A percentile compares a stretch with the other conserved stretches of the same genome.
These are phyloP conservation scores for Adansonia rubrostipa DNA, from an alignment of 441 rosid genomes.

Conservation along the genomic window DNA sequence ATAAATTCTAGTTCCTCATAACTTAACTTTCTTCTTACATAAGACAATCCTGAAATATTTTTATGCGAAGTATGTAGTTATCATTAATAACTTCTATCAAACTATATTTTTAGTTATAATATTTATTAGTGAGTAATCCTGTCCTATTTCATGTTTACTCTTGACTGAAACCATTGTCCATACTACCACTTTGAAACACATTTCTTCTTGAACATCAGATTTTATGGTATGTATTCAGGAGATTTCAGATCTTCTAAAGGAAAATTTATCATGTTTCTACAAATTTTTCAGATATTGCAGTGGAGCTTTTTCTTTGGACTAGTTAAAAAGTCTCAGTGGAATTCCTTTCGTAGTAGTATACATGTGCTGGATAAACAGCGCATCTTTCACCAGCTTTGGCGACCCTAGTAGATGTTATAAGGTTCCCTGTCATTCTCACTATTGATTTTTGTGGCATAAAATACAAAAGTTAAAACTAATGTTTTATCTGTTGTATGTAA, in stretches of 20 bases:
- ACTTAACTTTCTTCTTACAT: conserved; percentile 10
- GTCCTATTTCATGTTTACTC: neutral
- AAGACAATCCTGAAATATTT: conserved; percentile 10
- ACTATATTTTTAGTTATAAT: neutral
- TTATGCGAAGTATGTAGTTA: neutral
- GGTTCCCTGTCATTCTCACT: neutral
- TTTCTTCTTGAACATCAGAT: neutral
- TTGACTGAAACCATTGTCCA: conserved; percentile 1
- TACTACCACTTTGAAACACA: neutral
- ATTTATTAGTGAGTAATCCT: neutral
- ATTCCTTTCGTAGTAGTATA: neutral
- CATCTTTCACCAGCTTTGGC: neutral
- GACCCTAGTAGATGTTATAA: neutral
- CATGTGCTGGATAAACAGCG: neutral
- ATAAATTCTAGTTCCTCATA: neutral
- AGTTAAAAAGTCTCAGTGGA: conserved; percentile 6
- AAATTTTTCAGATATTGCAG: conserved; percentile 55
- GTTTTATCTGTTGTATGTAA: conserved; percentile 5
- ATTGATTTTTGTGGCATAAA: conserved; percentile 1
- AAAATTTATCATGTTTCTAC: neutral
- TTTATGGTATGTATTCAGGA: neutral
- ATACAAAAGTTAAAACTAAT: neutral
- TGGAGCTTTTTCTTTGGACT: conserved; percentile 65
- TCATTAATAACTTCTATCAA: neutral
- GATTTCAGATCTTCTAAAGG: neutral